phyloP scores from a whole-genome alignment of 495 filamentous ascomycete species.

The Xylaria scruposa region DNA sequence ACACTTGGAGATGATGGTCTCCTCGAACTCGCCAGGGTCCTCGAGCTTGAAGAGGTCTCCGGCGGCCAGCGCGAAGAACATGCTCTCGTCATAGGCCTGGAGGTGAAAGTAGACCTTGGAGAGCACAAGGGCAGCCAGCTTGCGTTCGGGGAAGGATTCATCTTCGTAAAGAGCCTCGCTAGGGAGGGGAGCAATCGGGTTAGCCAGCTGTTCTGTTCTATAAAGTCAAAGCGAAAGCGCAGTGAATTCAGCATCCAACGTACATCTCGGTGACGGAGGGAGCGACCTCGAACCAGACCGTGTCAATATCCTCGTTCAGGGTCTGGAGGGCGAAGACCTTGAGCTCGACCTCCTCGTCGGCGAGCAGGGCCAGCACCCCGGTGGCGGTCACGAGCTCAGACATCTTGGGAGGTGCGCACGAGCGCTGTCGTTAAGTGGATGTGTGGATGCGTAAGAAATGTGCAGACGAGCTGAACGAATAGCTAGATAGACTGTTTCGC shows the following conservation, averaged over 20 bases:
- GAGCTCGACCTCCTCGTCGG: slow-evolving; percentile 91
- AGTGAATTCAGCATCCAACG: slow-evolving; percentile 41
- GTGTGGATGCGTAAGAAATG: background rate
- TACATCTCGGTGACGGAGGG: slow-evolving; percentile 92
- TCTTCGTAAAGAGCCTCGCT: slow-evolving; percentile 99
- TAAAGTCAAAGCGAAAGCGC: no score
- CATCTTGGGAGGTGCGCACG: slow-evolving; percentile 61
- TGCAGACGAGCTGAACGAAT: slow-evolving; percentile 1
- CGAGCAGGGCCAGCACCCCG: slow-evolving; percentile 93
- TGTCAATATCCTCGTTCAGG: slow-evolving; percentile 93
- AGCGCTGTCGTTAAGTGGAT: background rate
- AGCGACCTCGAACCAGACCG: slow-evolving; percentile 96
- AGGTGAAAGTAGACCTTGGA: slow-evolving; percentile 99
- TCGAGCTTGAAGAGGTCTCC: slow-evolving; percentile 95
- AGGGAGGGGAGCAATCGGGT: slow-evolving; percentile 26
- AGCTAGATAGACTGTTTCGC: background rate
- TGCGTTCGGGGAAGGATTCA: slow-evolving; percentile 89
- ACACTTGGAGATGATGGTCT: slow-evolving; percentile 98
- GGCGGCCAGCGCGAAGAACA: slow-evolving; percentile 95
- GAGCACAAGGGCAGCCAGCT: slow-evolving; percentile 91
- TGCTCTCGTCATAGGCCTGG: slow-evolving; percentile 98
- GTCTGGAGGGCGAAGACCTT: slow-evolving; percentile 92
- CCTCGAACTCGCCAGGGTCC: slow-evolving; percentile 91
- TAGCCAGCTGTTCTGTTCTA: slow-evolving; percentile 14
- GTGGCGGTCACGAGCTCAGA: slow-evolving; percentile 92